Conservation (phyloP, 345 rosid species). For the Turritis glabra region DNA sequence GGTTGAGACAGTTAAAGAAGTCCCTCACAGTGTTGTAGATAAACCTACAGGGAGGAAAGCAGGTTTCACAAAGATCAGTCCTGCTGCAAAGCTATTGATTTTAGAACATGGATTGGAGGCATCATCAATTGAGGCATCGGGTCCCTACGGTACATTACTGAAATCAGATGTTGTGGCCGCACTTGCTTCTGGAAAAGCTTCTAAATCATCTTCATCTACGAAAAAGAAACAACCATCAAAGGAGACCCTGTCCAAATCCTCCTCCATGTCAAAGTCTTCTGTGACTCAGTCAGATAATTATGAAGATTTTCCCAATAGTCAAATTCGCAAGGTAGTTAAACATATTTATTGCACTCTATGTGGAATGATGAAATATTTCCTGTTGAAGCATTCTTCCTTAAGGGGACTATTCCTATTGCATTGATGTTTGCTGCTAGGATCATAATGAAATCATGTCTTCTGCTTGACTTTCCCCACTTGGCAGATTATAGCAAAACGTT, state of each 20-base stretch:
- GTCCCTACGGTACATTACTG: constrained; percentile 78
- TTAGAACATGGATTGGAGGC: constrained; percentile 75
- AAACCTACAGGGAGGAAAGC: constrained; percentile 43
- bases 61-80: constrained; percentile 78
- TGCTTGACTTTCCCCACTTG: constrained; percentile 28
- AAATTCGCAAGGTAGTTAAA: constrained; percentile 91
- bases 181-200: constrained; percentile 69
- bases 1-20: constrained; percentile 49
- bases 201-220: constrained; percentile 45
- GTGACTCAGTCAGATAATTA: constrained; percentile 55
- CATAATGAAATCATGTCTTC: constrained; percentile 19
- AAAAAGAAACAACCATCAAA: constrained; percentile 49
- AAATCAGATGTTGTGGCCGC: constrained; percentile 86
- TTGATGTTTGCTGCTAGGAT: constrained; percentile 22
- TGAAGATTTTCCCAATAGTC: constrained; percentile 89
- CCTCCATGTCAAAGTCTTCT: constrained; percentile 45
- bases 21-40: constrained; percentile 46
- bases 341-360: neutral
- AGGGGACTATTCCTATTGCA: constrained; percentile 22
- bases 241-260: constrained; percentile 42
- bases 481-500: constrained; percentile 88
- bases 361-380: neutral
- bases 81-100: constrained; percentile 83
- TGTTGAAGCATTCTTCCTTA: neutral
- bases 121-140: constrained; percentile 78